Evolutionary conservation across 805 yeast species (phyloP), one percentile per base, ranked within the genome.

Genomic region (Lipomyces orientalis): DNA sequence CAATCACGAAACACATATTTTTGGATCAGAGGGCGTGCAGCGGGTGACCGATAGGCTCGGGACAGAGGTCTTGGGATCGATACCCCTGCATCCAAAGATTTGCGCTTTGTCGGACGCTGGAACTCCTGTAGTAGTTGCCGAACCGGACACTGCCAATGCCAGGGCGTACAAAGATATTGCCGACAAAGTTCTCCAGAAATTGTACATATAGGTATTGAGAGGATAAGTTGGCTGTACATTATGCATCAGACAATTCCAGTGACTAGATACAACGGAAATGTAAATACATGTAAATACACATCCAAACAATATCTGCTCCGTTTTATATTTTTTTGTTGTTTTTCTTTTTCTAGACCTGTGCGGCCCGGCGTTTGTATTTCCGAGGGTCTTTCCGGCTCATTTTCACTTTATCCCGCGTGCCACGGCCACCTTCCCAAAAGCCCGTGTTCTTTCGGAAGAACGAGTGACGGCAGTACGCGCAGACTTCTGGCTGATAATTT

Each of bases 1-100:
- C 75, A 76, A 81, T 60, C 93, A 89, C 71, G 88, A 87, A 70
- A 82, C 89, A 10, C 94, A 89, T 73, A 82, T 91, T 0, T 91
- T 91, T 79, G 97, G 96, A 0, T 75, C 81, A 7, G 88, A 86
- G 34, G 91, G 90, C 1, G 87, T 85, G 0, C 82, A 85, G 0
- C 71, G 75, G 33, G 84, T 83, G 65, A 88, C 87, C 64, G 74
- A 80, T 59, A 77, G 79, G 54, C 80, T 82, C 58, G 81, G 82
- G 0, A 75, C 90, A 22, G 82, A 81, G 1, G 78, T 89, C 0
- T 75, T 91, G 22, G 94, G 90, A 0, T 84, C 87, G 0, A 83
- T 91, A 29, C 97, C 97, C 0, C 79, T 91, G 52, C 83, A 84
- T 65, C 86, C 83, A 43, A 82, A 81, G 2, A 88, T 91, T 0